Conservation (phyloP, 1,139 yeast species). For the Nakaseomyces bracarensis region DNA sequence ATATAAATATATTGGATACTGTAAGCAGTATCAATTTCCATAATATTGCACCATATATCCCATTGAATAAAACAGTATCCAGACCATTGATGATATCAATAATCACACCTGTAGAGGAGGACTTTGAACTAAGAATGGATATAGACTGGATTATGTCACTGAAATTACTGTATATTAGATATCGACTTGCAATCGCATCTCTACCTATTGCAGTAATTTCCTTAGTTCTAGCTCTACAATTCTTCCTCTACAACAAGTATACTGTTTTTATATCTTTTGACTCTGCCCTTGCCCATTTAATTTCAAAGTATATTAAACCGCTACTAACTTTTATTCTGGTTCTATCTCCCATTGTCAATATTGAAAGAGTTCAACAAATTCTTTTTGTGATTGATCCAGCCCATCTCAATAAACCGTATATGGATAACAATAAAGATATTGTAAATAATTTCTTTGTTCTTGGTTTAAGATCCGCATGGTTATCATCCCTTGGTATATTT, state of each 20-base stretch:
- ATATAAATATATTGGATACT: constrained; percentile 39
- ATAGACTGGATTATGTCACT: constrained; percentile 32
- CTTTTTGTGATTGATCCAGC: constrained; percentile 50
- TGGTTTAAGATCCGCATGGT: constrained; percentile 56
- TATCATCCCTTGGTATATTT: constrained; percentile 50
- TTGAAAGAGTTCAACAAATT: constrained; percentile 25
- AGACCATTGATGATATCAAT: constrained; percentile 21
- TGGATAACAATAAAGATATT: constrained; percentile 21
- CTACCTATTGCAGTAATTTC: constrained; percentile 46
- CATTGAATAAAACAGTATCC: constrained; percentile 34
- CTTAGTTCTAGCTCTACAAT: constrained; percentile 41
- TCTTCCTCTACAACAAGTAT: constrained; percentile 34
- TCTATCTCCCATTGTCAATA: constrained; percentile 38
- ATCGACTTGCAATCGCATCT: constrained; percentile 54
- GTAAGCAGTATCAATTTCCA: constrained; percentile 44
- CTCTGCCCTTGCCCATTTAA: constrained; percentile 37
- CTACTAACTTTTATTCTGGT: constrained; percentile 24
- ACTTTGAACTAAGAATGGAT: constrained; percentile 25
- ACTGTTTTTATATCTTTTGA: constrained; percentile 46
- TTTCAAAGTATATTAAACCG: constrained; percentile 22
- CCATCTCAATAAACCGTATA: constrained; percentile 34
- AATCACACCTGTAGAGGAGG: constrained; percentile 33
- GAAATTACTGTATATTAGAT: constrained; percentile 50
- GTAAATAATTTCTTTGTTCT: constrained; percentile 43
- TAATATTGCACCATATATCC: constrained; percentile 75